Evolutionary conservation across 768 basidiomycete species (phyloP).

Genomic region (Rubroboletus pulcherrimus): DNA sequence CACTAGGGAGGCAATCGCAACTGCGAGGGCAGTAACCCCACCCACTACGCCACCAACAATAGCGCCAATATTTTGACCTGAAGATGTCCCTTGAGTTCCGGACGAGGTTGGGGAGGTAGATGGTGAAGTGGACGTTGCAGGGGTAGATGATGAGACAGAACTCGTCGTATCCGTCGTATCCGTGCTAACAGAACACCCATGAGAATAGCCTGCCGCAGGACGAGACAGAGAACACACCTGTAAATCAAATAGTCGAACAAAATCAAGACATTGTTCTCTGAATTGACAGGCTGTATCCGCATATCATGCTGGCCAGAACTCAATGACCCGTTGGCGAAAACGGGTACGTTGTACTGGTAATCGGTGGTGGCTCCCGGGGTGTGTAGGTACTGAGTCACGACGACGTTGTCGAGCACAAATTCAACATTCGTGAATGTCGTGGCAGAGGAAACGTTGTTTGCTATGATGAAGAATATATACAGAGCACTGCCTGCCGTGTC

Average conservation of each 20-base stretch:
- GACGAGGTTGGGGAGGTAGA: not conserved
- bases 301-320: conserved; percentile 4
- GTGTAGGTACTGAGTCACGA: conserved; percentile 1
- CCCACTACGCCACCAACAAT: conserved; percentile 9
- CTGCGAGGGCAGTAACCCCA: not conserved
- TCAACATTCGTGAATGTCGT: not conserved
- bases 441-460: not conserved
- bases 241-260: conserved; percentile 16
- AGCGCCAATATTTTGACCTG: not conserved
- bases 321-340: conserved; percentile 1
- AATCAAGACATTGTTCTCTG: not conserved
- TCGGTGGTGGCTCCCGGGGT: not conserved
- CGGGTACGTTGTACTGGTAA: conserved; percentile 13
- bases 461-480: conserved; percentile 19
- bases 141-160: not conserved
- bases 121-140: not conserved
- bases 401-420: conserved; percentile 7
- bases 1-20: not conserved
- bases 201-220: not conserved
- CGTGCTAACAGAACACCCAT: conserved; percentile 1
- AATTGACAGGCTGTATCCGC: conserved; percentile 4
- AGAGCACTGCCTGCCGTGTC: conserved; percentile 6
- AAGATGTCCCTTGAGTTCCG: not conserved
- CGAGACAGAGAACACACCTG: not conserved
- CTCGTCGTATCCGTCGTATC: not conserved